phyloP scores from a whole-genome alignment of 129 eudicot species.

The Daucus carota region DH1_v3.0 NC_030384.2:29797501-29798000 shows the following conservation, averaged over 20 bases:
- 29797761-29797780: constrained; percentile 50
- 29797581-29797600: neutral
- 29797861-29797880: too few species aligned
- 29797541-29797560: too few species aligned
- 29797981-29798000: neutral
- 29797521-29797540: too few species aligned
- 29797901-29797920: too few species aligned
- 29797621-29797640: constrained; percentile 35
- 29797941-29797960: too few species aligned
- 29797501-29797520: too few species aligned
- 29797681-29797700: constrained; percentile 80
- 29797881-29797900: too few species aligned
- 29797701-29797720: constrained; percentile 58
- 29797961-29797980: too few species aligned
- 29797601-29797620: neutral
- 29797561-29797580: neutral
- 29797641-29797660: constrained; percentile 71
- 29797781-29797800: constrained; percentile 36
- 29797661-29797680: constrained; percentile 51
- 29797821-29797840: neutral
- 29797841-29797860: too few species aligned
- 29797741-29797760: constrained; percentile 64
- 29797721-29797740: constrained; percentile 42
- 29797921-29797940: too few species aligned
- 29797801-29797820: neutral